Base-by-base conservation (phyloP, 2,329 filamentous ascomycete genomes). In the Fusarium clavum region DNA sequence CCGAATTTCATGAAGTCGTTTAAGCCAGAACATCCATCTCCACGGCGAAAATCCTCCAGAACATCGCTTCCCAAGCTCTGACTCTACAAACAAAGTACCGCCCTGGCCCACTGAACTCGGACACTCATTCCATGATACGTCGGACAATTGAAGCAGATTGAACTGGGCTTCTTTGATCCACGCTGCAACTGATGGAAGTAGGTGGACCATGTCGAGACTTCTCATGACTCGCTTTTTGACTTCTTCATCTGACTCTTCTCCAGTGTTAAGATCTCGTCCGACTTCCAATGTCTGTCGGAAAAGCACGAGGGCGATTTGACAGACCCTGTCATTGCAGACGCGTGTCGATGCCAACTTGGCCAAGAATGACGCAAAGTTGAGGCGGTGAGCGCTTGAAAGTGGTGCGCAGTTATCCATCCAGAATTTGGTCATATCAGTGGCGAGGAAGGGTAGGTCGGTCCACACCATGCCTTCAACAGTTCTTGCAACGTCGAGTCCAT, bases 21-120 rank as follows among this genome's bases (percentile, higher is more conserved):
- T 53, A 5, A 53, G 51, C 51, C 51, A 53, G 18, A n/a, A 53
- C 51, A 53, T 53, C 51, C 38, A 53, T 13, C 51, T 25, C 51
- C 34, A 54, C 2, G 51, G 51, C 14, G 24, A 22, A 13, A 54
- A 54, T 24, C 34, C 38, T n/a, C 30, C 18, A 5, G 18, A n/a
- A 8, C 25, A 43, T 24, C 25, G 38, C 6, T n/a, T 54, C 3
- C 25, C 51, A 54, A 54, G 38, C 8, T 54, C 51, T 3, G 51
- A 43, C 18, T 54, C 25, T 2, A 29, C 13, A 11, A 43, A 41
- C 4, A 54, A 18, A 6, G 16, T 2, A 0, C 51, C 51, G 1
- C 38, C 51, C 10, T 54, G 38, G 3, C 51, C 38, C 13, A 43
- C 20, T 10, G 5, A 22, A 6, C n/a, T 54, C 4, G 51, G 2